A percentile compares a stretch with the other conserved stretches of the same genome.
These are phyloP conservation scores for Backusella parvicylindrica DNA, from an alignment of 192 early-diverging fungal species.

Conservation along the genomic window DNA sequence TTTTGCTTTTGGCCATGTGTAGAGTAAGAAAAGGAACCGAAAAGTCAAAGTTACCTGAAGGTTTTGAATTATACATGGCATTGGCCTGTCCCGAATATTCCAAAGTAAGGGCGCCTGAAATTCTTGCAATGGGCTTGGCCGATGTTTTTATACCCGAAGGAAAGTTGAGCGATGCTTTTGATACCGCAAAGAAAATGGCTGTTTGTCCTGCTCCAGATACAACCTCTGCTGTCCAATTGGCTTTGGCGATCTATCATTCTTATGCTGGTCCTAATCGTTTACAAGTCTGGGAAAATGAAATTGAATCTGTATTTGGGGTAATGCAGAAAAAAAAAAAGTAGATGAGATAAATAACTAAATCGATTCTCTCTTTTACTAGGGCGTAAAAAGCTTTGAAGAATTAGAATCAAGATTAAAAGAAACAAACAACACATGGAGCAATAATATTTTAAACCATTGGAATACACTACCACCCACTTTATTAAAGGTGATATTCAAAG, in stretches of 20 bases:
- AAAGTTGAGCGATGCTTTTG: conserved; percentile 38
- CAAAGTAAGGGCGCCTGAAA: conserved; percentile 42
- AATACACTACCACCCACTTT: conserved; percentile 27
- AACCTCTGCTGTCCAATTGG: conserved; percentile 36
- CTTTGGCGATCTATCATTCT: conserved; percentile 35
- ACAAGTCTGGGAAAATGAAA: conserved; percentile 42
- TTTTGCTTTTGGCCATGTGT: not conserved
- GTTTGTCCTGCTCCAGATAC: conserved; percentile 47
- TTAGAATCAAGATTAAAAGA: conserved; percentile 31
- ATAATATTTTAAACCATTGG: conserved; percentile 37
- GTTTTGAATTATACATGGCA: conserved; percentile 38
- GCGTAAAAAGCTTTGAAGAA: conserved; percentile 21
- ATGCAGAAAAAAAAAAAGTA: not conserved
- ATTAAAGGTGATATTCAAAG: conserved; percentile 17
- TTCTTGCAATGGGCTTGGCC: conserved; percentile 39
- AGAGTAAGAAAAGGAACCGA: not conserved
- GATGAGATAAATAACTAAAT: not conserved
- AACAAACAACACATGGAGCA: conserved; percentile 39
- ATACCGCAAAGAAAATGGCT: conserved; percentile 36
- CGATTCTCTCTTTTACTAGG: conserved; percentile 7
- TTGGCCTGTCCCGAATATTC: conserved; percentile 35
- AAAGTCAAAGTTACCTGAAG: conserved; percentile 21
- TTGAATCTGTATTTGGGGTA: conserved; percentile 44
- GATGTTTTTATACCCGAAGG: conserved; percentile 46
- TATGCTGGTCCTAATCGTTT: conserved; percentile 51